Percentiles rank a stretch among this genome's conserved stretches.
Evolutionary conservation across 495 filamentous ascomycete genomes (phyloP).

Genomic region (Chlorociboria aeruginascens): DNA sequence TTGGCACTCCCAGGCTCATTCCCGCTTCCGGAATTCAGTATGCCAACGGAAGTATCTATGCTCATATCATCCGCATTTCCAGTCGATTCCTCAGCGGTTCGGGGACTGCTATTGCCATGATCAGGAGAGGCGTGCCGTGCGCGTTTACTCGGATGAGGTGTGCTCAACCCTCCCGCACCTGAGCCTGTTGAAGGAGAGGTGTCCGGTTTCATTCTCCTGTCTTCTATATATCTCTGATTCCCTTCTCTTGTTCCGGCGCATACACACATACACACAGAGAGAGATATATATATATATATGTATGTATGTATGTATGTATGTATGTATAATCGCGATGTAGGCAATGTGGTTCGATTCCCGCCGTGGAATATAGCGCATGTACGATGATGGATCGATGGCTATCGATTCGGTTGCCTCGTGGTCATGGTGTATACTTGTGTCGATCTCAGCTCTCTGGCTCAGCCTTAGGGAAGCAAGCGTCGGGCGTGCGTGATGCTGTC

Average conservation of each 20-base stretch:
- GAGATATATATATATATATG: too few species aligned
- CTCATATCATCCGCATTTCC: constrained; percentile 3
- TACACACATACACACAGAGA: too few species aligned
- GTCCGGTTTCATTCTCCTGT: constrained; percentile 10
- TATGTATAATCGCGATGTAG: background rate
- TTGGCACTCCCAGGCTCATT: background rate
- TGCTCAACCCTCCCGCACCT: constrained; percentile 1
- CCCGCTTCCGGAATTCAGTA: background rate
- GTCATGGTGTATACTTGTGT: too few species aligned
- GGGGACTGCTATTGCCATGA: constrained; percentile 20
- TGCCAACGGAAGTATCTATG: background rate
- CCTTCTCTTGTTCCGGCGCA: background rate
- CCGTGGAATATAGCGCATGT: background rate
- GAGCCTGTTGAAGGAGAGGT: constrained; percentile 7
- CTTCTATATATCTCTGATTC: background rate
- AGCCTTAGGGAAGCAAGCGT: too few species aligned
- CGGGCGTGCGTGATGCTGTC: too few species aligned
- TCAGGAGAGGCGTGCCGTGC: constrained; percentile 37
- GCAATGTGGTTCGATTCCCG: background rate
- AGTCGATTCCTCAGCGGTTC: constrained; percentile 14
- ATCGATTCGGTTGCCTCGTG: background rate
- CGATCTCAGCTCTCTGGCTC: too few species aligned
- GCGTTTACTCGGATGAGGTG: constrained; percentile 28
- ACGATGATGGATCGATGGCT: background rate
- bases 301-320: too few species aligned